phyloP scores from a whole-genome alignment of 305 asterid species.

The Stenogyne calaminthoides region DNA sequence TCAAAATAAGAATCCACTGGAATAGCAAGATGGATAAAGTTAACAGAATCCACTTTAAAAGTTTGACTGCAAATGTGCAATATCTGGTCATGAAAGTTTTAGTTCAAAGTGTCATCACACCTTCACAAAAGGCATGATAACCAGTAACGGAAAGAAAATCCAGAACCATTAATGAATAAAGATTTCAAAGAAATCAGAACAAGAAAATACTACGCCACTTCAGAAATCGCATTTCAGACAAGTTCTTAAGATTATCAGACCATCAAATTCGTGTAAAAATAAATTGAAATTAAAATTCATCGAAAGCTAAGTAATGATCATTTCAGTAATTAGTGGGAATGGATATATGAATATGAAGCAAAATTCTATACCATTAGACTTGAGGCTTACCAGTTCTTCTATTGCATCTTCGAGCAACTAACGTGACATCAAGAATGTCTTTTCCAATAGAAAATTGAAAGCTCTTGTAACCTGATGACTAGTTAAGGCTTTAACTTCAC shows the following conservation, averaged over 20 bases:
- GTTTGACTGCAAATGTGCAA: slow-evolving; percentile 16
- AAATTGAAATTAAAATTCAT: neutral
- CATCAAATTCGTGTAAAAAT: neutral
- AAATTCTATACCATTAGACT: neutral
- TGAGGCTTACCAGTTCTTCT: slow-evolving; percentile 71
- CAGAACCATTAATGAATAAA: neutral
- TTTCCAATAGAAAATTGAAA: slow-evolving; percentile 69
- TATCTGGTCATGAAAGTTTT: neutral
- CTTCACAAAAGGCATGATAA: neutral
- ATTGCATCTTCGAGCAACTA: slow-evolving; percentile 91
- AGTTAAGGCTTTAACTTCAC: slow-evolving; percentile 61
- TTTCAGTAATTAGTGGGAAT: neutral
- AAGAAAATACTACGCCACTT: slow-evolving; percentile 6
- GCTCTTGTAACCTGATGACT: slow-evolving; percentile 70
- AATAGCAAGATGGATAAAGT: slow-evolving; percentile 29
- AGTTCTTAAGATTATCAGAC: neutral
- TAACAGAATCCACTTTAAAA: slow-evolving; percentile 5
- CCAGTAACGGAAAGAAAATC: neutral
- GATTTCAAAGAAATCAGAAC: neutral
- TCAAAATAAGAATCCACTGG: slow-evolving; percentile 33
- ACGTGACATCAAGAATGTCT: slow-evolving; percentile 63
- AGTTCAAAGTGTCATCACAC: neutral
- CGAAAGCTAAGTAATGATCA: neutral
- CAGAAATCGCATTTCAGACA: neutral
- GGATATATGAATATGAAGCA: neutral